A percentile compares a stretch with the other conserved stretches of the same genome.
Conservation (phyloP, 2,329 filamentous ascomycete species). For the Colletotrichum navitas region DNA sequence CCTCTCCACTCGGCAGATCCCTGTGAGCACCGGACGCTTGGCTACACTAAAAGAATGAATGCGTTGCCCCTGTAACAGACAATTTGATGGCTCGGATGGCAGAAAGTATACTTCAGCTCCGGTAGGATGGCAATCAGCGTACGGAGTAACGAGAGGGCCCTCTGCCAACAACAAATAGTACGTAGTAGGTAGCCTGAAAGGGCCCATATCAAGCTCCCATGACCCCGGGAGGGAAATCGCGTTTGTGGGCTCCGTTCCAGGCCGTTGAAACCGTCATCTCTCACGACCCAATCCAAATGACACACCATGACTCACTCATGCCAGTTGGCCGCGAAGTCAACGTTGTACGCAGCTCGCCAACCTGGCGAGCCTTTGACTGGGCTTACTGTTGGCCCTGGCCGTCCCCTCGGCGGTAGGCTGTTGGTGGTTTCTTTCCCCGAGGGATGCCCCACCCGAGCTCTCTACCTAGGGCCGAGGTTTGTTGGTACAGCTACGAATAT, state of each 20-base stretch:
- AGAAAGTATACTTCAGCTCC: not conserved
- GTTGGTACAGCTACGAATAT: not conserved
- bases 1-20: slow-evolving; percentile 7
- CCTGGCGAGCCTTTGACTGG: slow-evolving; percentile 6
- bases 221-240: not conserved
- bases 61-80: not conserved
- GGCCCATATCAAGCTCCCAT: not conserved
- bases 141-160: not conserved
- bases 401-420: slow-evolving; percentile 13
- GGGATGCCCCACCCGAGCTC: slow-evolving; percentile 27
- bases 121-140: not conserved
- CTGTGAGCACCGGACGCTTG: slow-evolving; percentile 9
- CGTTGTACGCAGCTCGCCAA: slow-evolving; percentile 2
- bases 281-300: slow-evolving; percentile 12
- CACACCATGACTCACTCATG: slow-evolving; percentile 33
- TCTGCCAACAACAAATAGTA: not conserved
- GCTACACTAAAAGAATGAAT: not conserved
- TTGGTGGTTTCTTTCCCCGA: slow-evolving; percentile 25
- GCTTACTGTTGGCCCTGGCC: slow-evolving; percentile 27
- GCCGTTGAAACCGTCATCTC: not conserved
- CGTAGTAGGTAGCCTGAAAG: not conserved
- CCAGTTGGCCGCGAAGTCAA: not conserved
- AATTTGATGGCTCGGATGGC: slow-evolving; percentile 9
- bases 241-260: not conserved
- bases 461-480: slow-evolving; percentile 10